A percentile compares a stretch with the other conserved stretches of the same genome.
Evolutionary conservation across 306 rosid species (phyloP).

Genomic region (Dalbergia cochinchinensis): DNA sequence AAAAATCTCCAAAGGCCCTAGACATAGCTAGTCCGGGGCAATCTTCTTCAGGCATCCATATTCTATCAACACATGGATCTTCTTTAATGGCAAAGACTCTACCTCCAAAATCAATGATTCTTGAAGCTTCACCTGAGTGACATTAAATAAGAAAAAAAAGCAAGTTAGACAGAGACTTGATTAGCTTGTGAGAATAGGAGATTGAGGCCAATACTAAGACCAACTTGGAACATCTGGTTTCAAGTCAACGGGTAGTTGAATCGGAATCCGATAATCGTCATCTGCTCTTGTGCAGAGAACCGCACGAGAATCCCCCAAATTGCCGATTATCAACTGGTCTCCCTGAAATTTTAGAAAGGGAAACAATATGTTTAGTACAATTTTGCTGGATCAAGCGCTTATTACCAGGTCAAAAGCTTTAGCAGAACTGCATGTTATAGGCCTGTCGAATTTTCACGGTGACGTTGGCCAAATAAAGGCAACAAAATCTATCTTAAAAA

Average conservation of each 20-base stretch:
- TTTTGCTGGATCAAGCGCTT: too few relatives aligned
- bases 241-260: constrained; percentile 81
- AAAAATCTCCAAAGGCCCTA: constrained; percentile 90
- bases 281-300: constrained; percentile 76
- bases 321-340: constrained; percentile 68
- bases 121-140: constrained; percentile 75
- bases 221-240: constrained; percentile 78
- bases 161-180: constrained; percentile 23
- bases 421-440: too few relatives aligned
- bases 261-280: constrained; percentile 57
- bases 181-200: constrained; percentile 5
- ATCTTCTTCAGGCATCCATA: constrained; percentile 81
- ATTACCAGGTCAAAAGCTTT: too few relatives aligned
- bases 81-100: constrained; percentile 63
- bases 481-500: neutral
- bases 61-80: constrained; percentile 71
- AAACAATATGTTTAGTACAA: neutral
- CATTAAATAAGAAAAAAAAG: constrained; percentile 20
- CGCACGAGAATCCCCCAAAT: constrained; percentile 94
- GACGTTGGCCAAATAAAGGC: neutral
- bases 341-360: constrained; percentile 56
- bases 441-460: neutral
- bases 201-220: constrained; percentile 41
- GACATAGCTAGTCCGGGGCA: constrained; percentile 94
- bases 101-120: constrained; percentile 72